Conservation (phyloP, 2,329 filamentous ascomycete species). For the Blastomyces parvus region DNA sequence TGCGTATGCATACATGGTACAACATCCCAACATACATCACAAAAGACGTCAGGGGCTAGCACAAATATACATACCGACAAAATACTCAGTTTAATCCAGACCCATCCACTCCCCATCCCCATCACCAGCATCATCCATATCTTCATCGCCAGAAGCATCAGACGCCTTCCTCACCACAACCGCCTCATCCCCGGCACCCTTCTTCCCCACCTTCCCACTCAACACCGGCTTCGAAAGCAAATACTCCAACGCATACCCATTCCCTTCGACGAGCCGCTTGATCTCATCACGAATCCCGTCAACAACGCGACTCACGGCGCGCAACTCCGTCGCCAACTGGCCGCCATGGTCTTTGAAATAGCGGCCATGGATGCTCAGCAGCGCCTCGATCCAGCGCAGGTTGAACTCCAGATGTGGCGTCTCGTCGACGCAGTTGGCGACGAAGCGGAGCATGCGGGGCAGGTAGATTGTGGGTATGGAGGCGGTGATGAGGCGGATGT, state of each 20-base stretch:
- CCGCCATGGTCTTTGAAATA: conserved; percentile 73
- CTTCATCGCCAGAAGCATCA: conserved; percentile 17
- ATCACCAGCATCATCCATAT: conserved; percentile 22
- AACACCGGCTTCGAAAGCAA: conserved; percentile 49
- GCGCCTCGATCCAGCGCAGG: conserved; percentile 77
- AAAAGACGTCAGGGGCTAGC: neutral
- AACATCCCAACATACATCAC: neutral
- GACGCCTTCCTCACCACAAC: conserved; percentile 25
- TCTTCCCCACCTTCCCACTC: conserved; percentile 22
- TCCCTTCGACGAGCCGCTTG: conserved; percentile 73
- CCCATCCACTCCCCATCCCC: conserved; percentile 46
- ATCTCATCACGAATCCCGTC: conserved; percentile 73
- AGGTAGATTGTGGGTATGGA: conserved; percentile 80
- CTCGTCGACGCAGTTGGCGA: conserved; percentile 78
- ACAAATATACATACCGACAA: no score
- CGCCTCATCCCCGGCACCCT: conserved; percentile 28
- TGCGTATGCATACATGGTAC: neutral
- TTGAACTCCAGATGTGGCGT: conserved; percentile 94
- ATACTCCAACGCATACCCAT: conserved; percentile 82
- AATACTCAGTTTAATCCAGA: conserved; percentile 30
- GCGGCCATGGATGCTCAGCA: conserved; percentile 71
- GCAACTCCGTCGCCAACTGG: conserved; percentile 72
- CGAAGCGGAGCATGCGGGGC: conserved; percentile 71
- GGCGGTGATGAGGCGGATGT: conserved; percentile 68
- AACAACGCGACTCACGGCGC: conserved; percentile 72